Conservation (phyloP, 208 protist species). For the Acanthamoeba healyi region DNA sequence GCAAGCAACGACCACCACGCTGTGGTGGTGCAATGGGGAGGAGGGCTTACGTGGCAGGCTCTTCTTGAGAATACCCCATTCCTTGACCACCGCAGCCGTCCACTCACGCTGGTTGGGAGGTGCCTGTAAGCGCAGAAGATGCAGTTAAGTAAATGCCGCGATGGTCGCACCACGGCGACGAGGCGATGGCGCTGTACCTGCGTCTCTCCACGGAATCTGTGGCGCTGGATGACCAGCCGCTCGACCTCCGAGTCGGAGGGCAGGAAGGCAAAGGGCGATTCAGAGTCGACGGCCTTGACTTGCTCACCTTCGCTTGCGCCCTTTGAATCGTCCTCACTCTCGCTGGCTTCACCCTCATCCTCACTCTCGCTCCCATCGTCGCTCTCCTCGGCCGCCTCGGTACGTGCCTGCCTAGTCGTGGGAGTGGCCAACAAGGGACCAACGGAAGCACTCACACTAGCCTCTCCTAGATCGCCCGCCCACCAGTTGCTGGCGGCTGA, state of each 20-base stretch:
- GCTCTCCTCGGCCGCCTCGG: not conserved
- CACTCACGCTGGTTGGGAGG: slow-evolving; percentile 12
- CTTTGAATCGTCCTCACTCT: not conserved
- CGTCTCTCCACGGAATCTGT: not conserved
- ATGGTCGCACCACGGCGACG: not conserved
- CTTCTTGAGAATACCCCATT: slow-evolving; percentile 4
- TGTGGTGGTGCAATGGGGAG: not conserved
- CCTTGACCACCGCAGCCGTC: slow-evolving; percentile 35
- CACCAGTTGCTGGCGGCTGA: not conserved
- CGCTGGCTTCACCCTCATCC: not conserved
- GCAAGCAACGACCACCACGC: no score
- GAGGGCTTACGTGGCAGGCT: not conserved
- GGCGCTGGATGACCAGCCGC: not conserved
- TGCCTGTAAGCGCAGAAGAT: not conserved
- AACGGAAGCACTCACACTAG: not conserved
- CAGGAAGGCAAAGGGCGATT: slow-evolving; percentile 6
- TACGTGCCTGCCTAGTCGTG: not conserved
- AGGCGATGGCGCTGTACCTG: not conserved
- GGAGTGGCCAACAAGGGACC: not conserved
- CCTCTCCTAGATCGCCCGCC: not conserved
- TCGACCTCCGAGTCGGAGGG: slow-evolving; percentile 20
- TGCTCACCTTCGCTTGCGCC: not conserved
- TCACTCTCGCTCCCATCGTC: not conserved
- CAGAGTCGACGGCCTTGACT: not conserved
- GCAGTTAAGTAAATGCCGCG: not conserved